Evolutionary conservation across 2,329 filamentous ascomycete species (phyloP).

Genomic region (Colletotrichum sp.): DNA sequence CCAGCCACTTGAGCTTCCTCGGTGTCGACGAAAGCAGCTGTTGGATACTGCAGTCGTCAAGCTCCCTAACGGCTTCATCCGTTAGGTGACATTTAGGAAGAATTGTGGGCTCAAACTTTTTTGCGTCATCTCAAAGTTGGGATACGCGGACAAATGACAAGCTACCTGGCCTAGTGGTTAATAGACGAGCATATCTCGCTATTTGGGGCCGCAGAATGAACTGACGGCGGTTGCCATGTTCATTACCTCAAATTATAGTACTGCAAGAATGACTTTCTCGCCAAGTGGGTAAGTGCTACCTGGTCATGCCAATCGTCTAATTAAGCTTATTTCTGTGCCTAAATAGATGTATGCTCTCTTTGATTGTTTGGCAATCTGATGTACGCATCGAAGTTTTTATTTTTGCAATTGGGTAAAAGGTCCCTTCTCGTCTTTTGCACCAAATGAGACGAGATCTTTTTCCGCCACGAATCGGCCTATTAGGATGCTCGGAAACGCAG

Average conservation of each 20-base stretch:
- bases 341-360: not conserved
- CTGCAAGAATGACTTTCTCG: not conserved
- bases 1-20: not conserved
- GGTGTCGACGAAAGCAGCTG: not conserved
- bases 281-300: not conserved
- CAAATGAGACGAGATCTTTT: not conserved
- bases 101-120: not conserved
- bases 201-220: not conserved
- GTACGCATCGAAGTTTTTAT: not conserved
- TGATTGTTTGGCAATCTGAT: not conserved
- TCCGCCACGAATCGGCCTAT: not conserved
- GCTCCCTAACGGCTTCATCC: not conserved
- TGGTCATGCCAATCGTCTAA: not conserved
- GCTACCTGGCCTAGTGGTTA: not conserved
- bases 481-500: not conserved
- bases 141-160: not conserved
- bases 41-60: not conserved
- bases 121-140: not conserved
- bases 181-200: not conserved
- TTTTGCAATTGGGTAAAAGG: not conserved
- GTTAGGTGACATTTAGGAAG: not conserved
- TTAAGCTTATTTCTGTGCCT: not conserved
- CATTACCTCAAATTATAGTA: not conserved
- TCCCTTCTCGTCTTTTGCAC: fast-evolving
- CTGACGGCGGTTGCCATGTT: not conserved